Evolutionary conservation across 257 asterid species (phyloP), one percentile per base, ranked within the genome.

Genomic region (Jasminum sambac): DNA sequence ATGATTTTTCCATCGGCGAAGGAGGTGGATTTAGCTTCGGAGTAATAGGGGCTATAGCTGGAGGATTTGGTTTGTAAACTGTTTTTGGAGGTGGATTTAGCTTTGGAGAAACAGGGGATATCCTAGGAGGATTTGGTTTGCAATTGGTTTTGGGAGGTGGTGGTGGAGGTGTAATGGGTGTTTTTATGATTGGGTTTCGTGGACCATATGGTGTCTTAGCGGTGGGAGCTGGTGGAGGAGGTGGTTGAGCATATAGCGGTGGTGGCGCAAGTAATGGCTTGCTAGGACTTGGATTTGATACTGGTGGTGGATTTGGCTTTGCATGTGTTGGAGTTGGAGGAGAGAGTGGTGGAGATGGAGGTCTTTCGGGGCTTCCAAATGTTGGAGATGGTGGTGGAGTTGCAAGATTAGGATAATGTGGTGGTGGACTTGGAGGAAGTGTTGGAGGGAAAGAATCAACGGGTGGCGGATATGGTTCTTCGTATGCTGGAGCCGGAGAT

Each of bases 151-250:
- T 30, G 1, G 36, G 36, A 30, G 36, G 36, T 60, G 55, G 44
- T 83, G 82, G 24, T 81, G 73, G 7, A 76, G 17, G 14, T 80
- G 80, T 14, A 75, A 79, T 65, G 58, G 63, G 63, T 62, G 57
- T 60, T 16, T 48, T 48, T n/a, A n/a, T 48, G 8, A 48, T 8
- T 48, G 58, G 58, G 41, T 36, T 44, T 76, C 26, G 68, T 26
- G 75, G 69, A 43, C 70, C 60, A 60, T 38, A 24, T 59, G 72
- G 78, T 12, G 12, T 59, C 62, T 60, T 67, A 25, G 36, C 14
- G 24, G 62, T 42, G 12, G 44, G 75, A 34, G 24, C 12, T 60
- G 74, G 57, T 17, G 34, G 16, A 11, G 21, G 58, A 11, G 60
- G 16, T 1, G 76, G 60, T 5, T 40, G 74, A 14, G 21, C 2